Base-by-base conservation (phyloP, 768 basidiomycete species). In the Kwoniella mangroviensis region DNA sequence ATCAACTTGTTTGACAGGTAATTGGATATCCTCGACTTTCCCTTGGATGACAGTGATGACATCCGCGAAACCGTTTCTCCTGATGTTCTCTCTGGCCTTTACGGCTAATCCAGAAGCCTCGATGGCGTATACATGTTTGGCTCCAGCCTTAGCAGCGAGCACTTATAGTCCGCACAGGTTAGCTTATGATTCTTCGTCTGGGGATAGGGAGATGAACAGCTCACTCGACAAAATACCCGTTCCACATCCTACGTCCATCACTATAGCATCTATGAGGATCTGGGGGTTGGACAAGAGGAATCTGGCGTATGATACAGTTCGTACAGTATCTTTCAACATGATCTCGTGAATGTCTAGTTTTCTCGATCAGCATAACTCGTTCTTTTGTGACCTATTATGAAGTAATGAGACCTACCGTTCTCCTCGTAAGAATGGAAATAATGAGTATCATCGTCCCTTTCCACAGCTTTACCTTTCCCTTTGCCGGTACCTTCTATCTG, bases 191-290 rank as follows among this genome's bases (percentile, higher is more conserved):
- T 26, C 3, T 56, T 24, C 10, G 55, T 55, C 26, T 13, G 51
- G 42, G 45, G 2, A 51, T 58, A 26, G 10, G 5, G 57, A 9
- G n/a, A 41, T 3, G 57, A 26, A 7, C 3, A 59, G 34, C 82
- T 62, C 51, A 83, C 82, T 83, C 2, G 81, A 82, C 10, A 97
- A 86, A 59, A 97, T 94, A 1, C 95, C 93, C 0, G 95, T 97
- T 1, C 96, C 96, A 76, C 96, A 98, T 5, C 96, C 96, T 24
- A 98, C 94, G 75, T 98, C 96, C 68, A 98, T 89, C 5, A 98
- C 96, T 60, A 90, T 83, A 19, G 93, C 92, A 72, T 90, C 91
- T 66, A 88, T 88, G 86, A 98, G 97, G 13, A 94, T 84, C 6
- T 86, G 80, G 0, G 93, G 91, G 80, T 91, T 94, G 6, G 88